Conservation (phyloP, 1,284 basidiomycete species). For the Microbotryum saponariae region DNA sequence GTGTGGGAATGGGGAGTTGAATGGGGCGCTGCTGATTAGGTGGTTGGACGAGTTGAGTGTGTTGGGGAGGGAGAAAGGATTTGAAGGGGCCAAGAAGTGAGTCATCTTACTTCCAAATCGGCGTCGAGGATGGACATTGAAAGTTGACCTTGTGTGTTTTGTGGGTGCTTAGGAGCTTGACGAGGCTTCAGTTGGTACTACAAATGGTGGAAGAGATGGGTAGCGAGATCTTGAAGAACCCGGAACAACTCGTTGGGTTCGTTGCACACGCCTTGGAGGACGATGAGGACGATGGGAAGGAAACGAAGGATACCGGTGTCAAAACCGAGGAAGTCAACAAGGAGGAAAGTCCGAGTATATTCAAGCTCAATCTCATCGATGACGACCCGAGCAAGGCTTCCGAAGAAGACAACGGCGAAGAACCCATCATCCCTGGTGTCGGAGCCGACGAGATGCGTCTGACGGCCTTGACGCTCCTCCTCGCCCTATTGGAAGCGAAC, state of each 20-base stretch:
- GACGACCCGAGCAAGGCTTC: constrained; percentile 28
- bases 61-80: constrained; percentile 41
- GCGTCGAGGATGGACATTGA: constrained; percentile 34
- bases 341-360: no score
- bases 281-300: not conserved
- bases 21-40: constrained; percentile 62
- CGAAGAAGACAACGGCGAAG: constrained; percentile 51
- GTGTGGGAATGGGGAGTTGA: constrained; percentile 59
- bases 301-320: constrained; percentile 5
- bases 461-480: constrained; percentile 66
- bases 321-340: constrained; percentile 4
- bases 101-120: constrained; percentile 4
- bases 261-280: constrained; percentile 58
- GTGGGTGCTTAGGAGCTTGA: constrained; percentile 40
- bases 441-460: constrained; percentile 58
- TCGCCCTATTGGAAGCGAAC: constrained; percentile 60
- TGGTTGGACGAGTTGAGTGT: constrained; percentile 62
- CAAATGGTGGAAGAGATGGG: constrained; percentile 66
- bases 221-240: constrained; percentile 59
- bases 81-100: constrained; percentile 36
- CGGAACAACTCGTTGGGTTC: constrained; percentile 66
- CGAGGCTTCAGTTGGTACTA: constrained; percentile 67
- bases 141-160: constrained; percentile 39
- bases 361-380: constrained; percentile 7
- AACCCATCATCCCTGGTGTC: constrained; percentile 37